Base-by-base conservation (phyloP, 108 stramenopile species). In the Nitzschia sp. region DNA sequence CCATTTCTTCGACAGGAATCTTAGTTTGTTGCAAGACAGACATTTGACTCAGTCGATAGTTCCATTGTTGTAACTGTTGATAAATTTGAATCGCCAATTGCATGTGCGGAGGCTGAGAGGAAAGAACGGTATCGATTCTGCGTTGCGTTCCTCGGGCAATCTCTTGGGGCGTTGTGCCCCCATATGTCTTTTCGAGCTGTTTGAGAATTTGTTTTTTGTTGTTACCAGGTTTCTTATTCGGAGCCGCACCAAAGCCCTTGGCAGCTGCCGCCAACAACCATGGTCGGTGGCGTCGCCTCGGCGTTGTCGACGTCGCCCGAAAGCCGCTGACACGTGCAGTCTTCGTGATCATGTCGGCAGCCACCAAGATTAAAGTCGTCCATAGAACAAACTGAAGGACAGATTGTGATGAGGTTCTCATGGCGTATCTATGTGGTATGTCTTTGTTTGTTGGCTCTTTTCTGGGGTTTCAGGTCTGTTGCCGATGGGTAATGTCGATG, bases 101-200 rank as follows among this genome's bases (percentile, higher is more conserved):
- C 1, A 87, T 11, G 58, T 80, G 79, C 23, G 86, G 82, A 18
- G 77, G 68, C 9, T 85, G 64, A n/a, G 72, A 27, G 31, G 54
- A 19, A 42, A 87, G 59, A n/a, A 60, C 46, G 0, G 29, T 27
- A 48, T 85, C 65, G 17, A 90, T 85, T 11, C 76, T 68, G 61
- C 68, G 46, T 79, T 85, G 79, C 18, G 89, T 90, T 11, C 84
- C 84, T 25, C 61, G 51, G 13, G 79, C 73, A 28, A 90, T 72
- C 25, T 85, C 82, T 62, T 71, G 46, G 3, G 59, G 32, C 0
- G 70, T 33, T 9, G 59, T 71, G 0, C 86, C 84, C 1, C 86
- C 86, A 26, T 87, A 87, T 13, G 71, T 71, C 59, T 81, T 54
- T 31, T 55, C 26, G 15, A 72, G 13, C 42, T 72, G 58, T 3